Conservation (phyloP, 179 eudicot genomes). For the Spergularia azorica region DNA sequence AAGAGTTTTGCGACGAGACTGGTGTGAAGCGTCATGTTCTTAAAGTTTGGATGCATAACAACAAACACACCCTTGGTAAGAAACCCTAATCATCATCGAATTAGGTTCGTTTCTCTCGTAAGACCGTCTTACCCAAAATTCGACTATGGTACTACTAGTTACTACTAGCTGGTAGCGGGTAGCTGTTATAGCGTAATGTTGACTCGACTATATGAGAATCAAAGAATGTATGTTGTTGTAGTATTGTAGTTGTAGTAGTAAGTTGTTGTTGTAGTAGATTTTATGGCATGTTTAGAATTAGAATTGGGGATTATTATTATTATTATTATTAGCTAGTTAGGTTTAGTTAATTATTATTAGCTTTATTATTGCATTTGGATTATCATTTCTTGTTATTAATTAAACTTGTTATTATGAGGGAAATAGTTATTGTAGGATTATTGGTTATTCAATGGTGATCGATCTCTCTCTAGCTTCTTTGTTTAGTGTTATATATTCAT, state of each 20-base stretch:
- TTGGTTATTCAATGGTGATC: no score
- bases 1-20: slow-evolving; percentile 44
- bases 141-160: no score
- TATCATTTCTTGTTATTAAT: no score
- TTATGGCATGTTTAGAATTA: no score
- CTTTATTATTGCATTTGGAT: no score
- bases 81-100: slow-evolving; percentile 32
- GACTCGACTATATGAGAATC: slow-evolving; percentile 17
- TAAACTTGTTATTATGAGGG: no score
- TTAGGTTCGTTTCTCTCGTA: background rate
- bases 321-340: background rate
- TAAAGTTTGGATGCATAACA: slow-evolving; percentile 58
- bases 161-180: background rate
- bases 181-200: background rate
- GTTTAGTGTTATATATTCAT: no score
- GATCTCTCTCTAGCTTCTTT: no score
- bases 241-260: background rate
- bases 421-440: no score
- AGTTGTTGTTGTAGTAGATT: no score
- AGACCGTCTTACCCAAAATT: background rate
- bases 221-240: slow-evolving; percentile 28
- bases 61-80: slow-evolving; percentile 50
- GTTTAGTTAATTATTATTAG: no score
- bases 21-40: slow-evolving; percentile 41
- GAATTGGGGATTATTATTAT: background rate